These are phyloP conservation scores for Ogataea paraovalis DNA, from an alignment of 805 yeast species.

Conservation along the genomic window DNA sequence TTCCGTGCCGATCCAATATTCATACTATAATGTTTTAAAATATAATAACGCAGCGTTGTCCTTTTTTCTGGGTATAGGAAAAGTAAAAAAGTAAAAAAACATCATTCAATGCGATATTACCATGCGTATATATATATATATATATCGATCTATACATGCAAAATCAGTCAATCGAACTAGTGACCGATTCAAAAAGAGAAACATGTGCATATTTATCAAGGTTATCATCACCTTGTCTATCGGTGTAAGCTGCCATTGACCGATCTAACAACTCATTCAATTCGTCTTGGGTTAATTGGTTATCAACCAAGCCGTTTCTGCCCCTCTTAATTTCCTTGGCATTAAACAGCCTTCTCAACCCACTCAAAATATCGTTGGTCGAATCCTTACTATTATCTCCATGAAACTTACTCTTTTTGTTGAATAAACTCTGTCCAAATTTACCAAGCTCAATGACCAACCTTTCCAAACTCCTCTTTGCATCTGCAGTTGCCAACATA, in stretches of 20 bases:
- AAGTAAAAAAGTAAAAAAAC: no score
- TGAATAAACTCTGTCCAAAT: conserved; percentile 37
- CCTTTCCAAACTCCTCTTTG: conserved; percentile 75
- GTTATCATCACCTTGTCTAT: conserved; percentile 1
- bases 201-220: conserved; percentile 20
- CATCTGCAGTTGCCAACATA: conserved; percentile 70
- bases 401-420: conserved; percentile 3
- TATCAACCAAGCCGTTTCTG: conserved; percentile 20
- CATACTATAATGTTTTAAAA: no score
- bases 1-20: no score
- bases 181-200: conserved; percentile 34
- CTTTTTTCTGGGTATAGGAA: no score
- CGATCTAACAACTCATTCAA: conserved; percentile 49
- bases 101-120: no score
- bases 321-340: conserved; percentile 30
- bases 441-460: conserved; percentile 67
- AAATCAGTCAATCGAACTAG: conserved; percentile 25
- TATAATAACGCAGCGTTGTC: no score
- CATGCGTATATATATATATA: no score
- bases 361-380: conserved; percentile 23
- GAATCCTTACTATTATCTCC: conserved; percentile 8
- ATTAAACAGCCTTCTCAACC: conserved; percentile 37
- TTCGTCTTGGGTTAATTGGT: conserved; percentile 37
- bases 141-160: neutral
- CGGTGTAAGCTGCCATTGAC: conserved; percentile 37